Conservation (phyloP, 805 yeast species). For the Lipomyces starkeyi region DNA sequence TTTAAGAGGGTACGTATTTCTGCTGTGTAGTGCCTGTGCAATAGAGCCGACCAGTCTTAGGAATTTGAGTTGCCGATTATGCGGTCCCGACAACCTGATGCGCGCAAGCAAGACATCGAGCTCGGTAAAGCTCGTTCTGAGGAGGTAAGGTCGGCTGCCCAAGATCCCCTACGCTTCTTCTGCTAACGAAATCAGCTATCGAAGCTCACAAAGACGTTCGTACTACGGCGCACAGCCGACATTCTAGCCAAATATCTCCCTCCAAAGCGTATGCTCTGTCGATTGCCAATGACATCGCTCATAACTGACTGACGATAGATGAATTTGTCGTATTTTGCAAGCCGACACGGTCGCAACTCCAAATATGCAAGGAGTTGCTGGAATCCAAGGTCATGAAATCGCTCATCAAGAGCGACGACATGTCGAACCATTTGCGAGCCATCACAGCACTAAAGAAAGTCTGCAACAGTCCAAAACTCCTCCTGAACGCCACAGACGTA, state of each 20-base stretch:
- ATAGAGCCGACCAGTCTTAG: conserved; percentile 32
- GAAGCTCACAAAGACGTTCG: conserved; percentile 65
- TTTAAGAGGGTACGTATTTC: conserved; percentile 43
- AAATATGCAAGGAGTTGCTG: conserved; percentile 59
- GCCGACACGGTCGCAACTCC: conserved; percentile 68
- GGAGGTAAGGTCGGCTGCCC: conserved; percentile 44
- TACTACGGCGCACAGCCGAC: conserved; percentile 72
- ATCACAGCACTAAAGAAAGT: conserved; percentile 79
- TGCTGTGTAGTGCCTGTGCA: conserved; percentile 50
- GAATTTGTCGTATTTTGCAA: conserved; percentile 79
- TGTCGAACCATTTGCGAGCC: conserved; percentile 59
- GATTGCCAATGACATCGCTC: background rate
- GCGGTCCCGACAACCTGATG: conserved; percentile 69
- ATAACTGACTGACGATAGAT: conserved; percentile 40
- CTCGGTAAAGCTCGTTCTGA: conserved; percentile 66
- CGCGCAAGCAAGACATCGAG: conserved; percentile 54
- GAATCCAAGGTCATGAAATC: conserved; percentile 45
- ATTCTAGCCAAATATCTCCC: conserved; percentile 65
- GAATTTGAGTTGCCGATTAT: conserved; percentile 72
- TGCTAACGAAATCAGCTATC: conserved; percentile 50
- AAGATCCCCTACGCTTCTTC: too few relatives aligned
- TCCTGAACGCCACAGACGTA: conserved; percentile 40
- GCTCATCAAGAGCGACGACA: conserved; percentile 45
- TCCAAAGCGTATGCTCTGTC: conserved; percentile 52
- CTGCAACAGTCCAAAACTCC: conserved; percentile 78